Evolutionary conservation across 495 filamentous ascomycete species (phyloP), one percentile per base, ranked within the genome.

Genomic region (Aspergillus biplanus): DNA sequence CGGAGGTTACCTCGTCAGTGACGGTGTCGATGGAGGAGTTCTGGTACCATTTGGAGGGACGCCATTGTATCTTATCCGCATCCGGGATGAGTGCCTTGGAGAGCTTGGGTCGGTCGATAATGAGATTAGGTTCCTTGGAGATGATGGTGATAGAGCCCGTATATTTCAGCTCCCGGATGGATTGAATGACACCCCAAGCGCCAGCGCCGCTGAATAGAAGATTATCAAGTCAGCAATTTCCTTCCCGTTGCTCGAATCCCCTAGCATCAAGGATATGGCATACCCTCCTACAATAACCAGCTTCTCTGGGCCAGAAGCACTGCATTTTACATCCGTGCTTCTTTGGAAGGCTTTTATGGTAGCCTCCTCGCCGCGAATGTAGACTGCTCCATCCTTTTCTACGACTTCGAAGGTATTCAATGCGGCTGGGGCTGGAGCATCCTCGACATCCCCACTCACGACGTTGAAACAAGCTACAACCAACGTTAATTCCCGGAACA

Each of bases 11-110:
- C 64, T 93, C 89, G 60, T 93, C 93, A 33, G 86, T 73, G 39
- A 96, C 76, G 5, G 89, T 80, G 5, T 92, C 87, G 52, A 99
- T 87, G 13, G 82, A 86, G 7, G 89, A 89, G 5, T 83, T 81
- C 62, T 90, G 85, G 75, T 89, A 97, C 88, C 91, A 97, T 27
- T 87, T 87, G 34, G 78, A 73, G 8, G 89, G 83, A 33, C 93
- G 82, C 83, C 86, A 89, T 57, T 89, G 86, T 46, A 96, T 76
- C 78, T 96, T 96, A 16, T 83, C 76, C 2, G 83, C 73, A 69
- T 99, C 94, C n/a, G 91, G 81, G 64, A 98, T 87, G 12, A 98
- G 80, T 1, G 95, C 93, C 76, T 99, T 99, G 59, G 92, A 96
- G 54, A 99, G 86, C 82, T 98, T 98, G 6, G 95, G 91, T 13